Evolutionary conservation across 768 basidiomycete species (phyloP).

Genomic region (Jaapia argillacea): DNA sequence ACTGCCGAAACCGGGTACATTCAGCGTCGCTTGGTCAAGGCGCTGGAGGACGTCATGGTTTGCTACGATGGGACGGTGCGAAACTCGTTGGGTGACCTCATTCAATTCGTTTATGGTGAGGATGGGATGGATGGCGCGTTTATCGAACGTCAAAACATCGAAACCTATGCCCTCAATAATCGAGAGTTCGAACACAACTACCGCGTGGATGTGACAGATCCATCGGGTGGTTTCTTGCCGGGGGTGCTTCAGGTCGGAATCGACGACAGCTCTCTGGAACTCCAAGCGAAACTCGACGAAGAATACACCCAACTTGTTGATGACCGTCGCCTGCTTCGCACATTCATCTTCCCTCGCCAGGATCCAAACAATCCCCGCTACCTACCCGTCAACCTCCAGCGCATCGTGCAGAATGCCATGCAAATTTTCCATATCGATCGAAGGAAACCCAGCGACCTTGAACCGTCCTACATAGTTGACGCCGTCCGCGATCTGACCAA

Average conservation of each 20-base stretch:
- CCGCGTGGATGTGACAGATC: constrained; percentile 90
- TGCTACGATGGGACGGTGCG: constrained; percentile 97
- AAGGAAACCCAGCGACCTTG: constrained; percentile 87
- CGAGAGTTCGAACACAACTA: constrained; percentile 84
- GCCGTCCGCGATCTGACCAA: constrained; percentile 64
- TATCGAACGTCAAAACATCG: constrained; percentile 92
- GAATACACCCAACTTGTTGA: constrained; percentile 54
- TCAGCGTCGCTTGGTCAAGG: constrained; percentile 96
- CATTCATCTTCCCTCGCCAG: constrained; percentile 73
- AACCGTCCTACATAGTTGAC: constrained; percentile 80
- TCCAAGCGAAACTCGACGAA: constrained; percentile 80
- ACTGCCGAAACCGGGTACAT: constrained; percentile 99
- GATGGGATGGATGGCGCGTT: constrained; percentile 99
- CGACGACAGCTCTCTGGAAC: constrained; percentile 71
- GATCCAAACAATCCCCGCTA: constrained; percentile 69
- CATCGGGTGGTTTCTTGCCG: constrained; percentile 65
- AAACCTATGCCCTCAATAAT: constrained; percentile 77
- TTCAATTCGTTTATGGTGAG: constrained; percentile 96
- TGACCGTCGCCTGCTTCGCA: constrained; percentile 74
- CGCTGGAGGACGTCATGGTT: constrained; percentile 94
- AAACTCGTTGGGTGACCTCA: constrained; percentile 91
- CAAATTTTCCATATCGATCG: constrained; percentile 97
- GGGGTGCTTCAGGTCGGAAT: constrained; percentile 82
- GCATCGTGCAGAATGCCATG: constrained; percentile 89
- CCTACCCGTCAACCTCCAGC: constrained; percentile 90